Evolutionary conservation across 768 basidiomycete genomes (phyloP).

Genomic region (Lactarius evosmus): DNA sequence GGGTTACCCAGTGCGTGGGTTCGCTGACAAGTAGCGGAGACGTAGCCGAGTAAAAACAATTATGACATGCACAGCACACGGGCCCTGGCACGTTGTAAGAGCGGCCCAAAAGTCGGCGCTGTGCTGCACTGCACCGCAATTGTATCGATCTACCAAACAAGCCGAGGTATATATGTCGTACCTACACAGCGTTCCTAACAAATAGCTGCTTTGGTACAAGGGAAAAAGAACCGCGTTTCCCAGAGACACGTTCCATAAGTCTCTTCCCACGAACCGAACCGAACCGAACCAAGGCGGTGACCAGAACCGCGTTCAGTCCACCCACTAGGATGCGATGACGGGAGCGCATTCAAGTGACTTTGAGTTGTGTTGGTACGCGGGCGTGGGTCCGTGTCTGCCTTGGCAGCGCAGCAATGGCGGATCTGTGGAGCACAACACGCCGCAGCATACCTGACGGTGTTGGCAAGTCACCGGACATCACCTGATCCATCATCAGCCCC

Average conservation of each 20-base stretch:
- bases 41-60: background rate
- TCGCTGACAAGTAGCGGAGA: conserved; percentile 14
- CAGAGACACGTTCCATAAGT: too few relatives aligned
- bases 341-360: background rate
- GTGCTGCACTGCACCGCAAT: background rate
- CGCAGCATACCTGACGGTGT: background rate
- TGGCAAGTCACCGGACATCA: background rate
- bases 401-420: background rate
- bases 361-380: background rate
- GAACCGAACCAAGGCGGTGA: background rate
- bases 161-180: background rate
- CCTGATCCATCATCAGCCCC: background rate
- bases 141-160: background rate
- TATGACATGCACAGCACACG: background rate
- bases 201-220: background rate
- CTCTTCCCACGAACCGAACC: background rate
- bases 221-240: background rate
- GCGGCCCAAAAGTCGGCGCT: background rate
- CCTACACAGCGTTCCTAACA: background rate
- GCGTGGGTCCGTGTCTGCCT: background rate
- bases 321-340: background rate
- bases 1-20: background rate
- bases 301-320: background rate
- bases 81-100: background rate
- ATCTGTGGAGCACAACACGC: background rate